Evolutionary conservation across 2,329 filamentous ascomycete genomes (phyloP).

Genomic region (Paecilomyces dactylethromorphus): DNA sequence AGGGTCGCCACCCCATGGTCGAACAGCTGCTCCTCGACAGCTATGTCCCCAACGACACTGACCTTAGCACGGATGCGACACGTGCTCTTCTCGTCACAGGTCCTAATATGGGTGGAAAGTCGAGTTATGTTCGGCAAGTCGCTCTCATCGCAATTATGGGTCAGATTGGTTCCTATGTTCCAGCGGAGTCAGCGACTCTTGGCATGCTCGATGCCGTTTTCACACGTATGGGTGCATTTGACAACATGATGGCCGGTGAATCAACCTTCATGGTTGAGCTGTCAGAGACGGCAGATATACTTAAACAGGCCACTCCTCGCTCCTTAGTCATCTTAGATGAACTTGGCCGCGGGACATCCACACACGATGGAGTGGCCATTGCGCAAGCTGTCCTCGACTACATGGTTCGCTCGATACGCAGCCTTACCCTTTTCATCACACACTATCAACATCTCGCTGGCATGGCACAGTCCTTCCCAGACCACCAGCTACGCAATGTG

Average conservation of each 20-base stretch:
- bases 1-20: conserved; percentile 89
- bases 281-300: conserved; percentile 82
- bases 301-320: conserved; percentile 78
- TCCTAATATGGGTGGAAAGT: conserved; percentile 98
- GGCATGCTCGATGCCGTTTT: conserved; percentile 87
- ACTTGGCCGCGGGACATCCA: conserved; percentile 85
- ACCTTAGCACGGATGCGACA: conserved; percentile 58
- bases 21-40: conserved; percentile 78
- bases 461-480: conserved; percentile 61
- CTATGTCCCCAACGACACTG: conserved; percentile 87
- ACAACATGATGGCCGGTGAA: conserved; percentile 93
- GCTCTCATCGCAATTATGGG: conserved; percentile 90
- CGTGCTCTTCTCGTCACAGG: conserved; percentile 85
- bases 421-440: conserved; percentile 90
- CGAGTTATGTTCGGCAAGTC: conserved; percentile 89
- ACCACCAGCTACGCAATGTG: conserved; percentile 69
- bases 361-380: conserved; percentile 93
- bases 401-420: conserved; percentile 65
- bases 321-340: conserved; percentile 91
- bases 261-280: conserved; percentile 98
- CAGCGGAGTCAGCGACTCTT: conserved; percentile 65
- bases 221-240: conserved; percentile 91
- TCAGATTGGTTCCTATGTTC: conserved; percentile 91
- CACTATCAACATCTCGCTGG: conserved; percentile 88
- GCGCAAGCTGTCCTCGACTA: conserved; percentile 85